Evolutionary conservation across 2,329 filamentous ascomycete genomes (phyloP).

Genomic region (Calcarisporium arbuscula): DNA sequence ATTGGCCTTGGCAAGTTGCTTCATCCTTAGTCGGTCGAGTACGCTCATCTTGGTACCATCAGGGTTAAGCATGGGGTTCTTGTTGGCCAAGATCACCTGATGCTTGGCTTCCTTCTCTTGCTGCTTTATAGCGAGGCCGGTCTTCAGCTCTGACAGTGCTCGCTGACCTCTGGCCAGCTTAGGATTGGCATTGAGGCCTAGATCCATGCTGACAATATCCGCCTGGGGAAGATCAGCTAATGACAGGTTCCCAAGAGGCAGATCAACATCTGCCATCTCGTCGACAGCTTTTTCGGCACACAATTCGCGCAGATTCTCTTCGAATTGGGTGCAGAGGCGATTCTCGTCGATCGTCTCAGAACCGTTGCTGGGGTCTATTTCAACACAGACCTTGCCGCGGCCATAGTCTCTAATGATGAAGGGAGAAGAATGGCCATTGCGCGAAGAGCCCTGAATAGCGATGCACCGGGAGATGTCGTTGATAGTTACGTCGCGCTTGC

Average conservation of each 20-base stretch:
- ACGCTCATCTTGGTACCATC: conserved; percentile 56
- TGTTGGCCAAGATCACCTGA: conserved; percentile 23
- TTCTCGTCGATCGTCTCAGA: conserved; percentile 46
- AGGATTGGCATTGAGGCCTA: conserved; percentile 41
- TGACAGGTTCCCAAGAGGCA: conserved; percentile 50
- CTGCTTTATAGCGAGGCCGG: conserved; percentile 48
- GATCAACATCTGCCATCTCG: conserved; percentile 24
- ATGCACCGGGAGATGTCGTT: conserved; percentile 62
- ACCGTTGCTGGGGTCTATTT: conserved; percentile 37
- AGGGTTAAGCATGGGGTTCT: conserved; percentile 28
- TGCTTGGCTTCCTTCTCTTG: conserved; percentile 35
- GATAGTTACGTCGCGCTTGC: conserved; percentile 59
- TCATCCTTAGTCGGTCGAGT: conserved; percentile 68
- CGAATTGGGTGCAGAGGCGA: conserved; percentile 48
- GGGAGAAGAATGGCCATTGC: conserved; percentile 25
- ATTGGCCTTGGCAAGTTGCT: conserved; percentile 52
- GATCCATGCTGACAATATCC: conserved; percentile 24
- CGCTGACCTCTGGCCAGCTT: conserved; percentile 60
- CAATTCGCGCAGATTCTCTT: conserved; percentile 39
- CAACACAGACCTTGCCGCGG: conserved; percentile 51
- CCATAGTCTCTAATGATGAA: conserved; percentile 47
- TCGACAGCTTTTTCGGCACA: conserved; percentile 32
- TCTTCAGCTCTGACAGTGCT: conserved; percentile 62
- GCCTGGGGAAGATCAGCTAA: conserved; percentile 37
- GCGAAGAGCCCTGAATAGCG: conserved; percentile 46